Evolutionary conservation across 2,329 filamentous ascomycete genomes (phyloP), one percentile per base, ranked within the genome.

Genomic region (Microthyrium microscopicum): DNA sequence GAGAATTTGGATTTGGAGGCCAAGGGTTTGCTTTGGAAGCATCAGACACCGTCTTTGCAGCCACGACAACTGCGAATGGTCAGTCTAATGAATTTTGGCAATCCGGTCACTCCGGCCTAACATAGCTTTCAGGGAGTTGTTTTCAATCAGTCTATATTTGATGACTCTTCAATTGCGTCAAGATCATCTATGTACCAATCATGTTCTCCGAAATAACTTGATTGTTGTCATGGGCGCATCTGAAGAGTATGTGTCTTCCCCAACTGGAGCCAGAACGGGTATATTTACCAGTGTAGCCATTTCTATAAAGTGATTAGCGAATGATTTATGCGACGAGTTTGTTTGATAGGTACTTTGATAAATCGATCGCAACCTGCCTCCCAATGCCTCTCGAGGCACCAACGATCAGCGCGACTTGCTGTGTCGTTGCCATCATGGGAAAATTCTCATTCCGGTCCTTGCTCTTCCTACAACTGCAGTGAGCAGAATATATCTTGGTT

Each of bases 311-410:
- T n/a, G 16, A 18, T 24, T 36, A 26, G 18, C 29, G 33, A 2
- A n/a, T 9, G 15, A 19, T 8, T 26, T 21, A 16, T 3, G 8
- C 15, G 12, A 21, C 18, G 9, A 19, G 13, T 16, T 11, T 19
- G 11, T 16, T 16, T 9, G 11, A 15, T 7, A 24, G 24, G 12
- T 29, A 31, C 44, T 60, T 70, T 5, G 80, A 77, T 3, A 91
- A 61, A 48, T 83, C 77, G 44, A 91, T 66, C 36, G 82, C 80
- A 25, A 89, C 62, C 51, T 89, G 81, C 26, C 80, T 64, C 29
- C 82, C 82, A 41, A 91, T 87, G 24, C 82, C 82, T 40, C 82
- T 62, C 0, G 79, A 85, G 2, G 77, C 79, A 25, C 80, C 80
- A 15, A 85, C 65, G 4, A 87, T 61, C 15, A 85, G 62, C 15